Evolutionary conservation across 352 stramenopile genomes (phyloP).

Genomic region (Halophytophthora batemanensis): DNA sequence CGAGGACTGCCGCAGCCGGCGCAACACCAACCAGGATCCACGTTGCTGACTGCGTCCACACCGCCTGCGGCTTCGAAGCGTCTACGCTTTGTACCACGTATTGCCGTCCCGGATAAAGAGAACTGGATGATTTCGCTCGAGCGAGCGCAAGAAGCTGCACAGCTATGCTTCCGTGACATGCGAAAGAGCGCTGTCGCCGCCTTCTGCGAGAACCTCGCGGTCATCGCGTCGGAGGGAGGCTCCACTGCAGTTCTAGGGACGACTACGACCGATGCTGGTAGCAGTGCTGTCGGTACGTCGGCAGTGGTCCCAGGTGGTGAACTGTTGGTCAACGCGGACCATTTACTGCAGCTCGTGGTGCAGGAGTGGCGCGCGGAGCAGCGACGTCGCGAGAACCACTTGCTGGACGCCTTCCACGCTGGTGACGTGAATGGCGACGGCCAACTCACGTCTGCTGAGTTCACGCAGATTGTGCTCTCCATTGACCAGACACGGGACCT

Average conservation of each 20-base stretch:
- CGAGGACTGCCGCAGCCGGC: not conserved
- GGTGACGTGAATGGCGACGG: constrained; percentile 81
- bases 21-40: constrained; percentile 3
- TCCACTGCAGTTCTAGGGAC: constrained; percentile 18
- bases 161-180: constrained; percentile 75
- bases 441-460: constrained; percentile 70
- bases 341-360: constrained; percentile 62
- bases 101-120: constrained; percentile 65
- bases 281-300: not conserved
- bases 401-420: constrained; percentile 71
- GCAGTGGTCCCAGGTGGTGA: constrained; percentile 5
- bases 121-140: constrained; percentile 66
- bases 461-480: constrained; percentile 72
- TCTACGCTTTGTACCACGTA: constrained; percentile 43
- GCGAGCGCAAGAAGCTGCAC: constrained; percentile 56
- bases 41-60: constrained; percentile 8
- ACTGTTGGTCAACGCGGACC: constrained; percentile 61
- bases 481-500: constrained; percentile 69
- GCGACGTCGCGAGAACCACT: constrained; percentile 52
- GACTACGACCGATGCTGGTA: constrained; percentile 3
- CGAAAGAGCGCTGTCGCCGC: constrained; percentile 47
- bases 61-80: constrained; percentile 31
- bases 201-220: constrained; percentile 64
- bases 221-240: constrained; percentile 39
- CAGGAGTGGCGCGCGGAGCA: constrained; percentile 73